Evolutionary conservation across 352 stramenopile species (phyloP).

Genomic region (Globisporangium mamillatum): DNA sequence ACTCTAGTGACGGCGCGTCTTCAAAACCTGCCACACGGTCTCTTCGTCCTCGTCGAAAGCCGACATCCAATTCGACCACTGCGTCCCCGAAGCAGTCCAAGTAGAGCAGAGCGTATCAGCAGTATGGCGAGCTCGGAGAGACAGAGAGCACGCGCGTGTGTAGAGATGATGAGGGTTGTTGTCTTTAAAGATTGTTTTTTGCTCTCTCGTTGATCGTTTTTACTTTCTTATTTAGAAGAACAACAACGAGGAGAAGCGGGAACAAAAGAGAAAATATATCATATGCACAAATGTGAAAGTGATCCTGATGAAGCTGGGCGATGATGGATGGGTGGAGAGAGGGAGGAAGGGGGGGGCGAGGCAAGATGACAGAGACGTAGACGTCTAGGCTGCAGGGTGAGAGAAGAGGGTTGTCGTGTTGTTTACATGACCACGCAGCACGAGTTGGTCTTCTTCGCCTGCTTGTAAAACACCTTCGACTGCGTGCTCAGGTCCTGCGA

Average conservation of each 20-base stretch:
- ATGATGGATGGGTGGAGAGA: not conserved
- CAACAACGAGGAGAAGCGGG: not conserved
- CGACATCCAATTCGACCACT: constrained; percentile 27
- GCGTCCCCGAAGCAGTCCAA: constrained; percentile 28
- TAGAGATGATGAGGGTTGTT: constrained; percentile 22
- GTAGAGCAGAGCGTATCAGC: constrained; percentile 20
- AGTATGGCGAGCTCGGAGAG: not conserved
- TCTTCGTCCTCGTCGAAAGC: constrained; percentile 53
- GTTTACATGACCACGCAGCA: constrained; percentile 95
- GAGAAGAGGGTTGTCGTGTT: not conserved
- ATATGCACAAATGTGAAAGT: constrained; percentile 29
- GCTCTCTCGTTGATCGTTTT: constrained; percentile 9
- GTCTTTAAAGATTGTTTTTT: constrained; percentile 14
- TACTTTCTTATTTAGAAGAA: constrained; percentile 12
- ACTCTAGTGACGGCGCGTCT: constrained; percentile 46
- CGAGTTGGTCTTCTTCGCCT: constrained; percentile 99
- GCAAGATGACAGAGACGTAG: constrained; percentile 6
- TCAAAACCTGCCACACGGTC: constrained; percentile 40
- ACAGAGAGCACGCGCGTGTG: not conserved
- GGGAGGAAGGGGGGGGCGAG: not conserved
- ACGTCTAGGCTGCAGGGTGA: constrained; percentile 5
- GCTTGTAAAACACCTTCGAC: constrained; percentile 99
- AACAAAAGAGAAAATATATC: constrained; percentile 29
- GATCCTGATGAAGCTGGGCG: not conserved
- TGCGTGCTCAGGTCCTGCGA: constrained; percentile 97